A percentile compares a stretch with the other conserved stretches of the same genome.
These are phyloP conservation scores for Juncus effusus DNA, from an alignment of 176 grass and related monocot species.

Conservation along the genomic window DNA sequence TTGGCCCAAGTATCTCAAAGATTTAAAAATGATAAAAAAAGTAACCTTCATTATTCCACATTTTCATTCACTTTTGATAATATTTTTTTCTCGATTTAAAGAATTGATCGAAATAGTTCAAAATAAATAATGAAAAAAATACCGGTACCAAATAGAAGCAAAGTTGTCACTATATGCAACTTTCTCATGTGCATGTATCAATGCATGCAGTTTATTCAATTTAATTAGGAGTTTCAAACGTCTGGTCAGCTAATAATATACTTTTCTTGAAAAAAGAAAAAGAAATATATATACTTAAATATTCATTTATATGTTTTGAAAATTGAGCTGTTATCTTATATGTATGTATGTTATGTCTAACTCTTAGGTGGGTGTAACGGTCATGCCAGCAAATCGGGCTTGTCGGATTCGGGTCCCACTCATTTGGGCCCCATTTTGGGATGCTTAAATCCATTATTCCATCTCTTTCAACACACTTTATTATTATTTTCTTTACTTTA, in stretches of 20 bases:
- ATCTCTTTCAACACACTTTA: neutral
- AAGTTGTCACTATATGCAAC: too few species aligned
- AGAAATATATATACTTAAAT: neutral
- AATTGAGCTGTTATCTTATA: constrained; percentile 12
- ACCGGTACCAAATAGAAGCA: too few species aligned
- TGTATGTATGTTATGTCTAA: too few species aligned
- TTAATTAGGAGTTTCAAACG: neutral
- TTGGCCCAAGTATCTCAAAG: too few species aligned
- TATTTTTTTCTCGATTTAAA: too few species aligned
- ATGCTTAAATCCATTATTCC: neutral
- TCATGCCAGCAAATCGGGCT: constrained; percentile 16
- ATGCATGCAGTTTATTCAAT: neutral
- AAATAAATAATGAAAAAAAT: too few species aligned
- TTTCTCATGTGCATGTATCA: too few species aligned
- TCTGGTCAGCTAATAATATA: neutral
- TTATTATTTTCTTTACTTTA: neutral
- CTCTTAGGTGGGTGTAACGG: constrained; percentile 28
- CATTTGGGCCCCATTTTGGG: neutral
- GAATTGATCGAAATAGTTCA: too few species aligned
- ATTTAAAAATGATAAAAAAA: too few species aligned
- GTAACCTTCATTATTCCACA: too few species aligned
- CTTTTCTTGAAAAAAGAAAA: neutral
- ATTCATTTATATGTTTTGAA: neutral
- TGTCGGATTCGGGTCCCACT: constrained; percentile 1
- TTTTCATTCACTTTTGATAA: too few species aligned